Evolutionary conservation across 148 eudicot species (phyloP).

Genomic region (Vaccinium vitisidaea): DNA sequence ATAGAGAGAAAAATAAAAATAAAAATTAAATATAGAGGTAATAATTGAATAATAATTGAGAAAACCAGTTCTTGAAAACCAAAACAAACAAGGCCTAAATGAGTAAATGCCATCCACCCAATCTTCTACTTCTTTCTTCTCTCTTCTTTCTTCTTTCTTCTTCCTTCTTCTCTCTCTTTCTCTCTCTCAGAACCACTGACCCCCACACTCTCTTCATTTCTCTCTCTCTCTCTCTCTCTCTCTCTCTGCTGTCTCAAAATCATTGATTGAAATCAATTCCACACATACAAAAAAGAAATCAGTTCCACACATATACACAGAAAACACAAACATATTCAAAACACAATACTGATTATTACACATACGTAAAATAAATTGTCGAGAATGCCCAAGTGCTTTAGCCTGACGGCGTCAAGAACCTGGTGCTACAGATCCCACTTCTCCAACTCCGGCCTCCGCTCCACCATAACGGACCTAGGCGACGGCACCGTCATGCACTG

Average conservation of each 20-base stretch:
- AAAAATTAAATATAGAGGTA: too few relatives aligned
- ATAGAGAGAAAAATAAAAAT: too few relatives aligned
- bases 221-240: neutral
- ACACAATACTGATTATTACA: too few relatives aligned
- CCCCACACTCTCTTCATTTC: neutral
- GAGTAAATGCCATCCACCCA: neutral
- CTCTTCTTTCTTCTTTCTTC: too few relatives aligned
- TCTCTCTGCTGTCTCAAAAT: neutral
- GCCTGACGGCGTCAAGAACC: conserved; percentile 47
- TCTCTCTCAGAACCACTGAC: neutral
- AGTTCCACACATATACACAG: neutral
- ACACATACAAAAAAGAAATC: neutral
- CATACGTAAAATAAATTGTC: neutral
- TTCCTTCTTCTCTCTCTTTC: neutral
- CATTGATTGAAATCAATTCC: neutral
- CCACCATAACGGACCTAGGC: conserved; percentile 51
- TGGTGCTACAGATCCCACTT: conserved; percentile 43
- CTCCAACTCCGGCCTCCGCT: conserved; percentile 56
- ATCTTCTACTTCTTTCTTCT: neutral
- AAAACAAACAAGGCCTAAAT: too few relatives aligned
- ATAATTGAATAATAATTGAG: too few relatives aligned
- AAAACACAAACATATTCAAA: too few relatives aligned
- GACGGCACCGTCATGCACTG: conserved; percentile 78
- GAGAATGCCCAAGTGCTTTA: conserved; percentile 57
- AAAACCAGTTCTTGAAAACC: too few relatives aligned